Evolutionary conservation across 441 rosid species (phyloP), one percentile per base, ranked within the genome.

Genomic region (Brassica balearica): DNA sequence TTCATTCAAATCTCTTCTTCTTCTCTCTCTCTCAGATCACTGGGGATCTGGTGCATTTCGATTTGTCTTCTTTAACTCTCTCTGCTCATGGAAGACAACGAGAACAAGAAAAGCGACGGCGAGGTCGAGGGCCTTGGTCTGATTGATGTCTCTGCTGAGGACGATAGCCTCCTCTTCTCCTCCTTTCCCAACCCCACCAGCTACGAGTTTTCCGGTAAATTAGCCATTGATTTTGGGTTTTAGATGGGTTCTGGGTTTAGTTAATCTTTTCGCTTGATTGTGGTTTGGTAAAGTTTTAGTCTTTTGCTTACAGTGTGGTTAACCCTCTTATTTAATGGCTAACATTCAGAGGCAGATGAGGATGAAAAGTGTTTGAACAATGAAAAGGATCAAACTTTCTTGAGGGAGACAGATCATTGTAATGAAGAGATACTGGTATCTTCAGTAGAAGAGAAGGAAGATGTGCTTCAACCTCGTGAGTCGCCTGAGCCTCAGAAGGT

Each of bases 111-210:
- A 75, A 56, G 80, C 69, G 82, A 69, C 66, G 70, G 81, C 10
- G 80, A 83, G 53, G 79, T 78, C 61, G 81, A 76, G 77, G 80
- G 83, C 76, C 86, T 87, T 22, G 85, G 97, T 71, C 87, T 95
- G 78, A 88, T 91, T 63, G 97, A 95, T 46, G 87, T 92, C 73
- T 82, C 91, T 58, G 86, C 83, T 34, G 99, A 91, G 80, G 97
- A 93, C 75, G 99, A 95, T 80, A 86, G 87, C 77, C 94, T 92
- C 81, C 86, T 90, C 85, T 64, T 75, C 77, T 85, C 93, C 58
- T 86, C 93, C 36, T 74, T 82, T 15, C 73, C 9, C 9, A 73
- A 84, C 58, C 69, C 82, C 64, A 56, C 73, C 6, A 68, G 61
- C 73, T 60, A 68, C 60, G 74, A 76, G 6, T 76, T 76, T 29